Conservation (phyloP, 441 rosid genomes). For the Populus hybrid region DNA sequence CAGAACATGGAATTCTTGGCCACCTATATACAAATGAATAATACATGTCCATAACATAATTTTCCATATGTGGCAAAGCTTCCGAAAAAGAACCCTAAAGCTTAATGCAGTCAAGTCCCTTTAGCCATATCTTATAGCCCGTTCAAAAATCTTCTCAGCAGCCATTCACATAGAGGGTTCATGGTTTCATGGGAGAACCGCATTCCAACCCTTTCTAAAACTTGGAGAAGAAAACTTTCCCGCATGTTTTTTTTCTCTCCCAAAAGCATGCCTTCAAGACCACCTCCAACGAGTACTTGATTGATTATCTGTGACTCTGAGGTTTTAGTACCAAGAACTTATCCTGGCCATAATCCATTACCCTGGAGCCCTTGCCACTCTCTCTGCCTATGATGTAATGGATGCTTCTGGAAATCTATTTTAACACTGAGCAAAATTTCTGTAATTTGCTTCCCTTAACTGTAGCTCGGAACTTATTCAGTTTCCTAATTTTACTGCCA, state of each 20-base stretch:
- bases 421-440: not conserved
- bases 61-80: not conserved
- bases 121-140: not conserved
- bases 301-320: not conserved
- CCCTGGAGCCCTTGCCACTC: not conserved
- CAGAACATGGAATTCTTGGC: not conserved
- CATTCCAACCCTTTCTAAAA: not conserved
- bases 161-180: too few relatives aligned
- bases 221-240: not conserved
- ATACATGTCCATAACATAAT: not conserved
- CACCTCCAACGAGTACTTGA: not conserved
- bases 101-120: not conserved
- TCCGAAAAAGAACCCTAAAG: not conserved
- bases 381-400: not conserved
- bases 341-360: not conserved
- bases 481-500: not conserved
- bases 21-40: not conserved
- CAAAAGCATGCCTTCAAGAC: not conserved
- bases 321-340: not conserved
- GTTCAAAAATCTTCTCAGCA: not conserved
- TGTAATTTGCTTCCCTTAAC: not conserved
- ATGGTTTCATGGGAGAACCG: not conserved
- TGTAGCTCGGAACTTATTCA: not conserved
- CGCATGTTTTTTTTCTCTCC: not conserved
- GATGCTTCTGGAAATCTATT: too few relatives aligned